Evolutionary conservation across 495 filamentous ascomycete genomes (phyloP), one percentile per base, ranked within the genome.

Genomic region (Neurospora pannonica): DNA sequence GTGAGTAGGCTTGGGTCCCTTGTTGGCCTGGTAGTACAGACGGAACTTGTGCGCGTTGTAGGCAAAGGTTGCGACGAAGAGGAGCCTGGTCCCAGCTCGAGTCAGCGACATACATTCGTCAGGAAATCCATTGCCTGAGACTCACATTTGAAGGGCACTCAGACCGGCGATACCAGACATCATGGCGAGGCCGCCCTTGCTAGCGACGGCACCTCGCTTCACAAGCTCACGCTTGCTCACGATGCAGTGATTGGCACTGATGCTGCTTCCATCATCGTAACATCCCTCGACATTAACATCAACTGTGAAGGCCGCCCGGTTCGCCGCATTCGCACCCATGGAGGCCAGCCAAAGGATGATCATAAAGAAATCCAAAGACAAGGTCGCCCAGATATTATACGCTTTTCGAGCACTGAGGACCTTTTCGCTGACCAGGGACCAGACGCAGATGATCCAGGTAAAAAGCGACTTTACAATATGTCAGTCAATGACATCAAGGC

Each of bases 311-410:
- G 75, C 71, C n/a, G 78, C 80, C 19, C 85, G 81, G 42, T 76
- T 78, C 3, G 83, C 81, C 9, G 85, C 85, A 62, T 81, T 83
- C 39, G 83, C 79, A 37, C 81, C 85, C 77, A 87, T 79, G n/a
- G 81, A 83, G 5, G 85, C 81, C 28, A 87, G 77, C 85, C 85
- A 87, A 38, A 87, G 78, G 76, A 87, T 75, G 28, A 82, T 80
- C 81, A 87, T 82, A 37, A 86, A 75, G 37, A 80, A 74, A 73
- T 87, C 85, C 17, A 87, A 78, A 5, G 81, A 74, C n/a, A 87
- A 79, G 36, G 85, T 72, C 19, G 85, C 85, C 82, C 82, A 85
- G 40, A 83, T 85, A 75, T 87, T 86, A 74, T 86, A 86, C 10
- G 75, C 79, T 1, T 74, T 48, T 19, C 75, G 78, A 24, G 82